Evolutionary conservation across 257 asterid species (phyloP).

Genomic region (Nicotiana benthamiana): DNA sequence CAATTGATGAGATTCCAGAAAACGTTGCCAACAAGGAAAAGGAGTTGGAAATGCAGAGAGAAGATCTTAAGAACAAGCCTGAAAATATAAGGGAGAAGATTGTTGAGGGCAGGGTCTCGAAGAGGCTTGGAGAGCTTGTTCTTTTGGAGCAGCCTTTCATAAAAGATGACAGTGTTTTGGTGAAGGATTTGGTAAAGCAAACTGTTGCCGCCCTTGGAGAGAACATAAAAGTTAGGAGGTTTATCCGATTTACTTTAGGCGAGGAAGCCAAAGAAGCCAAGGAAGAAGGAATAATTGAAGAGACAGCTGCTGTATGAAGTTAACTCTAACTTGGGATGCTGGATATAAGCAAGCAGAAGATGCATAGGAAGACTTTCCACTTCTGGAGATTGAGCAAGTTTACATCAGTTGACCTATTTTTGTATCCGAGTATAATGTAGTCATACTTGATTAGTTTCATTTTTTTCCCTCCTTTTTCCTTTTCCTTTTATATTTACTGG

Average conservation of each 20-base stretch:
- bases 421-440: background rate
- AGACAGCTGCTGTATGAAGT: slow-evolving; percentile 1
- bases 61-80: slow-evolving; percentile 81
- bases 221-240: slow-evolving; percentile 81
- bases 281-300: background rate
- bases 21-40: slow-evolving; percentile 51
- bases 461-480: background rate
- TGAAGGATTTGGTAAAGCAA: slow-evolving; percentile 84
- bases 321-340: background rate
- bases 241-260: slow-evolving; percentile 75
- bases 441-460: background rate
- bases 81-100: slow-evolving; percentile 82
- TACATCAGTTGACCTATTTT: background rate
- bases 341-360: background rate
- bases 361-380: background rate
- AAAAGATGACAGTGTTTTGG: slow-evolving; percentile 46
- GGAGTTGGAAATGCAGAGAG: slow-evolving; percentile 89
- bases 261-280: slow-evolving; percentile 30
- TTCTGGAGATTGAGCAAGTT: background rate
- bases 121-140: slow-evolving; percentile 86
- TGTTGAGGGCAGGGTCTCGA: slow-evolving; percentile 76
- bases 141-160: slow-evolving; percentile 61
- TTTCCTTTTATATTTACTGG: background rate
- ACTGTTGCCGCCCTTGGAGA: slow-evolving; percentile 89
- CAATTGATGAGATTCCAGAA: slow-evolving; percentile 68